Percentiles rank a stretch among this genome's conserved stretches.
These are phyloP conservation scores for Nemania serpens DNA, from an alignment of 2,329 filamentous ascomycete genomes.

Conservation along the genomic window DNA sequence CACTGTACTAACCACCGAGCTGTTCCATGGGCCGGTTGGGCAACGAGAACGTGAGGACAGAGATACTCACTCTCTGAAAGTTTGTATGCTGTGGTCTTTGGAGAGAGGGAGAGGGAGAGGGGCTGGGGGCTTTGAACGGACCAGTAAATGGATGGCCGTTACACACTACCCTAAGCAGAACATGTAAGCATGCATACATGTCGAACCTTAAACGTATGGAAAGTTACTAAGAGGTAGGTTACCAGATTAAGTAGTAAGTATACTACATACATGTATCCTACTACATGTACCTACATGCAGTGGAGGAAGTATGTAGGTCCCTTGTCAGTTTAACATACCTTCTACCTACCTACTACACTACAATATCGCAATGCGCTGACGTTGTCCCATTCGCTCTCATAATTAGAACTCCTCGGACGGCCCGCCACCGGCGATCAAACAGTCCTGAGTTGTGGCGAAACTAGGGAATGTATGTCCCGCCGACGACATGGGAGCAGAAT, in stretches of 20 bases:
- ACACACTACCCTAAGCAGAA: too few species aligned
- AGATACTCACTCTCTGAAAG: conserved; percentile 1
- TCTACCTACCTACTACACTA: neutral
- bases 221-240: too few species aligned
- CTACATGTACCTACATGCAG: too few species aligned
- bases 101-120: too few species aligned
- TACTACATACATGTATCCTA: too few species aligned
- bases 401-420: conserved; percentile 16
- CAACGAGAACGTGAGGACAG: conserved; percentile 18
- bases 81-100: neutral
- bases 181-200: too few species aligned
- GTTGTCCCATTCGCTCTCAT: conserved; percentile 10
- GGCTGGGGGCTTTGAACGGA: too few species aligned
- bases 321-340: neutral
- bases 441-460: conserved; percentile 17
- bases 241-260: too few species aligned
- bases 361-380: conserved; percentile 7
- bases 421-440: conserved; percentile 23
- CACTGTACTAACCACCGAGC: conserved; percentile 5
- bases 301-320: too few species aligned
- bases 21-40: conserved; percentile 17
- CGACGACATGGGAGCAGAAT: conserved; percentile 12
- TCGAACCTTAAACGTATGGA: too few species aligned
- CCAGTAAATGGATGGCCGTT: too few species aligned
- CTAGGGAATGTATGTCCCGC: conserved; percentile 13